Evolutionary conservation across 2,329 filamentous ascomycete species (phyloP).

Genomic region (Stromatinia cepivora): DNA sequence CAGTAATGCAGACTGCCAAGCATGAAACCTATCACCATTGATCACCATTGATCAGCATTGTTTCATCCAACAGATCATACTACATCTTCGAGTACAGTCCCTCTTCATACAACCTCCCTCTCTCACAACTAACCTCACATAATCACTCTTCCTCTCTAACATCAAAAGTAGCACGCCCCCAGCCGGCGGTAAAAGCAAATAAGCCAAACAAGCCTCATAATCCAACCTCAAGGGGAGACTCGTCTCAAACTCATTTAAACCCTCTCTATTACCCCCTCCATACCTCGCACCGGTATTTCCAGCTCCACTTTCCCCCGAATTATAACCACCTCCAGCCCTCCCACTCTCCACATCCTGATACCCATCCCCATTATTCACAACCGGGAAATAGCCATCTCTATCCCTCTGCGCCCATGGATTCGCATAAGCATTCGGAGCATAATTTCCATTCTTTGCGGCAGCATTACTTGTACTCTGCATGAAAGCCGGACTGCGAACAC

Average conservation of each 20-base stretch:
- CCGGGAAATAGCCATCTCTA: slow-evolving; percentile 26
- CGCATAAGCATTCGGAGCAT: slow-evolving; percentile 21
- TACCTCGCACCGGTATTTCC: neutral
- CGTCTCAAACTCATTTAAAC: slow-evolving; percentile 85
- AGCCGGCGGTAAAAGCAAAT: slow-evolving; percentile 79
- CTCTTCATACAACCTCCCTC: neutral
- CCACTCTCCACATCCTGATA: slow-evolving; percentile 19
- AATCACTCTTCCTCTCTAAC: slow-evolving; percentile 92
- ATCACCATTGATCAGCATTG: slow-evolving; percentile 20
- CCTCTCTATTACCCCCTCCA: slow-evolving; percentile 40
- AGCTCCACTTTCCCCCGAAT: neutral
- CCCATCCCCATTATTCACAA: slow-evolving; percentile 15
- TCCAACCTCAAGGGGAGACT: slow-evolving; percentile 83
- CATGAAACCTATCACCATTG: slow-evolving; percentile 70
- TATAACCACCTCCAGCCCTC: slow-evolving; percentile 10
- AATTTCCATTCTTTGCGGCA: slow-evolving; percentile 32
- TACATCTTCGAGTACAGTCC: neutral
- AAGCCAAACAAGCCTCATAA: slow-evolving; percentile 88
- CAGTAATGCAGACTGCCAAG: slow-evolving; percentile 87
- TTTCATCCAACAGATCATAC: neutral
- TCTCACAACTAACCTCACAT: slow-evolving; percentile 63
- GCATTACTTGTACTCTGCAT: slow-evolving; percentile 18
- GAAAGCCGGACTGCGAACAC: slow-evolving; percentile 42
- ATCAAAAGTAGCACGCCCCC: slow-evolving; percentile 83
- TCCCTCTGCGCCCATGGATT: slow-evolving; percentile 27